Conservation (phyloP, 805 yeast genomes). For the Schwanniomyces sp. region DNA sequence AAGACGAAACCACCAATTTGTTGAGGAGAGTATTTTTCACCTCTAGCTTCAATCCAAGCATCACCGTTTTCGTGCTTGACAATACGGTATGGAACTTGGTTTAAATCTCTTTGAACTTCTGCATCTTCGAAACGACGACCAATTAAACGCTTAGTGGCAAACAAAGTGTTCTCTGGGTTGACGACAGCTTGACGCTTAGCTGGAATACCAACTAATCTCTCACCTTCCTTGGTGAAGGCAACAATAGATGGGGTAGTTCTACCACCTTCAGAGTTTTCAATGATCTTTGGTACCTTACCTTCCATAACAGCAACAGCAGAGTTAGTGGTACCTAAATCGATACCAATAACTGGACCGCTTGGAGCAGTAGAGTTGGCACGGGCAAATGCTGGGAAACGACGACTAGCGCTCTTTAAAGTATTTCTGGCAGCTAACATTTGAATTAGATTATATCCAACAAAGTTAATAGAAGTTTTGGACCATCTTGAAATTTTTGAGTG, state of each 20-base stretch:
- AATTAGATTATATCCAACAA: conserved; percentile 1
- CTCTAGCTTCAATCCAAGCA: conserved; percentile 93
- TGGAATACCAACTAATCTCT: conserved; percentile 88
- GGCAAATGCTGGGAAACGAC: conserved; percentile 28
- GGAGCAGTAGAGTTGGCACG: conserved; percentile 35
- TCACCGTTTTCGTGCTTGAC: conserved; percentile 91
- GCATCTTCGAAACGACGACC: conserved; percentile 88
- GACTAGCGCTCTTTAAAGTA: conserved; percentile 35
- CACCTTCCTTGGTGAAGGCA: conserved; percentile 90
- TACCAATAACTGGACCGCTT: conserved; percentile 69
- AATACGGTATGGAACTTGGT: conserved; percentile 86
- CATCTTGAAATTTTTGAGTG: conserved; percentile 2
- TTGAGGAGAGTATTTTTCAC: conserved; percentile 87
- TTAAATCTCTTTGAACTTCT: conserved; percentile 88
- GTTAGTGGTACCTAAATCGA: conserved; percentile 86
- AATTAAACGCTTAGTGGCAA: conserved; percentile 92
- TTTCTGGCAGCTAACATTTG: conserved; percentile 45
- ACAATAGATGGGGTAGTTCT: conserved; percentile 90
- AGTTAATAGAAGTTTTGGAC: background rate
- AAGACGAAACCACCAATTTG: conserved; percentile 92
- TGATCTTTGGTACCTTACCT: conserved; percentile 71
- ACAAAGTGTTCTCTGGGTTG: conserved; percentile 90
- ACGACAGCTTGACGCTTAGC: conserved; percentile 97
- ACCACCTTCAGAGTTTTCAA: conserved; percentile 76
- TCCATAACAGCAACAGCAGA: conserved; percentile 88